Evolutionary conservation across 371 early-diverging fungal genomes (phyloP), one percentile per base, ranked within the genome.

Genomic region (Actinomortierella wolfii): DNA sequence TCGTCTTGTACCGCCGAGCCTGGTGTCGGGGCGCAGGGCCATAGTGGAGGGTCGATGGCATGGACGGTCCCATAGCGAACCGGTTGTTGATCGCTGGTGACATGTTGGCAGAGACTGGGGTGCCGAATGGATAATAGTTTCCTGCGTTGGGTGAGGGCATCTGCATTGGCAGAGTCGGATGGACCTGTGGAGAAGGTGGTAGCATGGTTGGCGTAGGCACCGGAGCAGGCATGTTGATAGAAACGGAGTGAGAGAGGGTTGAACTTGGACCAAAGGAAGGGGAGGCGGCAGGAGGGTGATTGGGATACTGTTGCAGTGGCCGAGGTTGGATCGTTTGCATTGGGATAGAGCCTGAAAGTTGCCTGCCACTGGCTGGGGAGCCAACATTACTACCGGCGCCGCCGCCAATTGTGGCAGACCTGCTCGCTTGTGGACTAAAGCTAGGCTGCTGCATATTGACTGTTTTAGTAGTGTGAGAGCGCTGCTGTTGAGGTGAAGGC

Each of bases 1-100:
- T 81, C 54, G 86, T 86, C 62, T 84, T 86, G 61, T 81, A 86
- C 44, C 86, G 81, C 44, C 86, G 79, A 24, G 83, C 79, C 59
- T 86, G 87, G 25, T 81, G 78, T 13, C 66, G 59, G 0, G 87
- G 87, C 6, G 77, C 83, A 41, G 81, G 78, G 14, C 86, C 86
- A 56, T 69, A 86, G 56, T 79, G 83, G 20, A 67, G 23, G 1
- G 71, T 73, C 34, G 11, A 6, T 34, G 34, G 34, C 34, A 11
- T 6, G 4, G 34, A 11, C 11, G 34, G 34, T 6, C 34, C 34
- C 34, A 34, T 34, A 11, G 4, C 7, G 11, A 34, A 34, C 11
- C 34, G 34, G 11, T 4, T 11, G 34, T 34, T 34, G 34, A 34
- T 4, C 34, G 7, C 34, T 11, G 34, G 34, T 11, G 34, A 34